Evolutionary conservation across 257 asterid genomes (phyloP).

Genomic region (Ocimum tenuiflorum): DNA sequence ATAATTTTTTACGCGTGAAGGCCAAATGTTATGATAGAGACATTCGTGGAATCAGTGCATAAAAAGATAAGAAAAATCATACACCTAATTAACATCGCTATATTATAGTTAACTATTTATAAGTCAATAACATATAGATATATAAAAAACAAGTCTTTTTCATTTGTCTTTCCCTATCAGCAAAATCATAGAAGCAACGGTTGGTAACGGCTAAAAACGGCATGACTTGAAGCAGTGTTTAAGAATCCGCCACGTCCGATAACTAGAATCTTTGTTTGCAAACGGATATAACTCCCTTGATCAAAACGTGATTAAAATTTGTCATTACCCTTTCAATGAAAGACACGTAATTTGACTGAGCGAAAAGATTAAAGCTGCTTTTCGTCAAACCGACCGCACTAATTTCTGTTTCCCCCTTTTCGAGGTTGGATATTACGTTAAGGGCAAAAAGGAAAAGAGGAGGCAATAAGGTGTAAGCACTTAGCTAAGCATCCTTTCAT

Average conservation of each 20-base stretch:
- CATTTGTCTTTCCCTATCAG: neutral
- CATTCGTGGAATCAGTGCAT: neutral
- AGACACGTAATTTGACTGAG: slow-evolving; percentile 17
- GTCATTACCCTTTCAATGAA: neutral
- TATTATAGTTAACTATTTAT: neutral
- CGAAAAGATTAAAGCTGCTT: neutral
- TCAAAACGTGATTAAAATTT: slow-evolving; percentile 35
- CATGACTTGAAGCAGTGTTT: slow-evolving; percentile 10
- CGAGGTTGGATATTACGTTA: neutral
- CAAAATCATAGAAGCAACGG: slow-evolving; percentile 18
- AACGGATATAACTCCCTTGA: neutral
- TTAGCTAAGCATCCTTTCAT: neutral
- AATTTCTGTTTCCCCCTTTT: neutral
- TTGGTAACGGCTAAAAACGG: slow-evolving; percentile 32
- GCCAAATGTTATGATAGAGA: neutral
- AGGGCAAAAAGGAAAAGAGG: neutral
- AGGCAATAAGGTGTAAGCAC: neutral
- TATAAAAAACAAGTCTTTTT: neutral
- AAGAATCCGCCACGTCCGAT: slow-evolving; percentile 24
- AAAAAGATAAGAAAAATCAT: neutral
- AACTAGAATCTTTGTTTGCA: slow-evolving; percentile 20
- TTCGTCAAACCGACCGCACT: slow-evolving; percentile 32
- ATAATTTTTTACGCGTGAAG: neutral
- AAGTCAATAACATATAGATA: neutral
- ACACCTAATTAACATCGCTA: neutral